A percentile compares a stretch with the other conserved stretches of the same genome.
Evolutionary conservation across 352 stramenopile genomes (phyloP).

Genomic region (Blastocystis sp.): DNA sequence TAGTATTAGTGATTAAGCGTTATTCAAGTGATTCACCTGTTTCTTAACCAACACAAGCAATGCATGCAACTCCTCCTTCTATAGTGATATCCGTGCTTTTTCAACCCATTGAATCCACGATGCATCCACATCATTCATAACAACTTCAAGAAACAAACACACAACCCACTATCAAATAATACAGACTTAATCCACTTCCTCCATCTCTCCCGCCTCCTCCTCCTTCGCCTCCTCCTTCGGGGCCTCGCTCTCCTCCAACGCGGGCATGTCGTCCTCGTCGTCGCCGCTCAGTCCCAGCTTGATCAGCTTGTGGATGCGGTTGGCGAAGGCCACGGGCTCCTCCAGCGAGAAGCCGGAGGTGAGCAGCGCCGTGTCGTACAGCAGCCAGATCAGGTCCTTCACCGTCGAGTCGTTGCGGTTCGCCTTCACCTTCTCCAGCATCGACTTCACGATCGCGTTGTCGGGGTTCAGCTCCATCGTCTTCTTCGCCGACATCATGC

Average conservation of each 20-base stretch:
- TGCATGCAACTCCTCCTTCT: too few relatives aligned
- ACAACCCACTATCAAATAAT: background rate
- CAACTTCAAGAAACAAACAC: too few relatives aligned
- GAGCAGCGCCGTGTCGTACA: conserved; percentile 97
- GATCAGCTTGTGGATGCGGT: conserved; percentile 97
- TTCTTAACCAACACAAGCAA: too few relatives aligned
- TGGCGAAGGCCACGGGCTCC: conserved; percentile 82
- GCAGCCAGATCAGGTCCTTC: conserved; percentile 98
- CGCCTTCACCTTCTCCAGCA: too few relatives aligned
- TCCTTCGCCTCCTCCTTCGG: background rate
- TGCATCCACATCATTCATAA: background rate
- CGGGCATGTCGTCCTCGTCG: conserved; percentile 73
- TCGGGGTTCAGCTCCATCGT: conserved; percentile 81
- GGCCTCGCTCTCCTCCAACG: conserved; percentile 86
- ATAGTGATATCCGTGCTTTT: too few relatives aligned
- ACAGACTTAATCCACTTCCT: conserved; percentile 1
- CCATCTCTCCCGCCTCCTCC: too few relatives aligned
- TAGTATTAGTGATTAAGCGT: too few relatives aligned
- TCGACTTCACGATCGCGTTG: too few relatives aligned
- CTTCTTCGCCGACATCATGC: conserved; percentile 99
- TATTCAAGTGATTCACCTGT: too few relatives aligned
- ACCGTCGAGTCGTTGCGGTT: conserved; percentile 85
- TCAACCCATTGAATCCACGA: too few relatives aligned
- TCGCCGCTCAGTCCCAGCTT: conserved; percentile 95
- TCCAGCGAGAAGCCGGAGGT: too few relatives aligned